These are phyloP conservation scores for Sphagnurus paluster DNA, from an alignment of 1,284 basidiomycete genomes.

Conservation along the genomic window DNA sequence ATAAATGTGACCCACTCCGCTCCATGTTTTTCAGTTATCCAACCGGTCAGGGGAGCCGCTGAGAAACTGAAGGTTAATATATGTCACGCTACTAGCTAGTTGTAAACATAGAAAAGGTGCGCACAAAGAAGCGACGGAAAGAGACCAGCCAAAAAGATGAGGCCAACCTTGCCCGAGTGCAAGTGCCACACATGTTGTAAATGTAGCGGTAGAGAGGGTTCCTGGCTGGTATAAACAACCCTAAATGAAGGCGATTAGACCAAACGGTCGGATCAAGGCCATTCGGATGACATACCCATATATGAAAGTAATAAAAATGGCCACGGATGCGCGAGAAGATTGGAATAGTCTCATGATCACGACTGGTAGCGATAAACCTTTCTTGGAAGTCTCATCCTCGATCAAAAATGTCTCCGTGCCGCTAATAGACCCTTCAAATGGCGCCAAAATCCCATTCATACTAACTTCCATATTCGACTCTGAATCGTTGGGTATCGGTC, in stretches of 20 bases:
- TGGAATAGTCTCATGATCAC: conserved; percentile 48
- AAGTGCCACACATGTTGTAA: conserved; percentile 63
- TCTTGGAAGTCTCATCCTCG: too few relatives aligned
- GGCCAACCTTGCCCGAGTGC: conserved; percentile 60
- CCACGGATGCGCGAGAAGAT: conserved; percentile 57
- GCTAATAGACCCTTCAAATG: too few relatives aligned
- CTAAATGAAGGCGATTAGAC: conserved; percentile 31
- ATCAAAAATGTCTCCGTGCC: too few relatives aligned
- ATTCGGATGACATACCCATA: conserved; percentile 51
- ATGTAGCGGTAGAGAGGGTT: conserved; percentile 69
- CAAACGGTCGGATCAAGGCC: background rate
- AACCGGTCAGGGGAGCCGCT: conserved; percentile 67
- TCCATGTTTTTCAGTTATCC: conserved; percentile 61
- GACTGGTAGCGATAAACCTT: conserved; percentile 37
- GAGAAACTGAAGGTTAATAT: conserved; percentile 6
- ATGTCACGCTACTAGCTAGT: background rate
- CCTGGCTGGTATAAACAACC: conserved; percentile 51
- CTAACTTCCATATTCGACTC: too few relatives aligned
- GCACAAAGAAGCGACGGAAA: conserved; percentile 67
- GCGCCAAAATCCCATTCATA: too few relatives aligned
- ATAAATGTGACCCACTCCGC: conserved; percentile 54
- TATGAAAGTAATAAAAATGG: conserved; percentile 52
- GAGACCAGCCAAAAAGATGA: conserved; percentile 72
- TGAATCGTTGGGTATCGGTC: too few relatives aligned
- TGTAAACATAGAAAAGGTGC: conserved; percentile 21